These are phyloP conservation scores for Clathrus columnatus DNA, from an alignment of 768 basidiomycete species.

Conservation along the genomic window DNA sequence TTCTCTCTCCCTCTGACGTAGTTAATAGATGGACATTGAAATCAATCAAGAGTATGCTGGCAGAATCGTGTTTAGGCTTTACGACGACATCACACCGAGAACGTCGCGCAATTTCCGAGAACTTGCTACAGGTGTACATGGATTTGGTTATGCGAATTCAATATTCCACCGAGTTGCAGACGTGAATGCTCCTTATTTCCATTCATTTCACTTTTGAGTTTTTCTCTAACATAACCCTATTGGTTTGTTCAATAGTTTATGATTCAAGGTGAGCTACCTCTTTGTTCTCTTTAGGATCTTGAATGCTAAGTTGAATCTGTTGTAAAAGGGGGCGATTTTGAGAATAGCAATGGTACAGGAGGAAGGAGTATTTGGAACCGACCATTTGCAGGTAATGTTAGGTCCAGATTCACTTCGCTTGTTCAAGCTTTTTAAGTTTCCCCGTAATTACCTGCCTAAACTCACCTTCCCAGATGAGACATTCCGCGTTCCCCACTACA, in stretches of 20 bases:
- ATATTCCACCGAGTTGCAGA: constrained; percentile 48
- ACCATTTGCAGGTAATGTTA: constrained; percentile 6
- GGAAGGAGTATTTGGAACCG: constrained; percentile 17
- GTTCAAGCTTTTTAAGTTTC: not conserved
- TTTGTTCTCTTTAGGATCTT: no score
- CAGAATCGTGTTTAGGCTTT: constrained; percentile 78
- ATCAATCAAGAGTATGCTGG: constrained; percentile 24
- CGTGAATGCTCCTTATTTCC: not conserved
- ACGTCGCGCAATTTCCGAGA: constrained; percentile 78
- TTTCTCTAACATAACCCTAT: not conserved
- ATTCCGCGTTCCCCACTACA: constrained; percentile 29
- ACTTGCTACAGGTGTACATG: constrained; percentile 56
- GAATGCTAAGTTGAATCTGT: not conserved
- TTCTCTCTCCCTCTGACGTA: not conserved
- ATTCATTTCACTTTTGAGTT: not conserved
- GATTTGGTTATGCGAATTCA: constrained; percentile 65
- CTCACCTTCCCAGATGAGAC: constrained; percentile 26
- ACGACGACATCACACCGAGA: constrained; percentile 65
- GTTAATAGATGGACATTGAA: constrained; percentile 9
- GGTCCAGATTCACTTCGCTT: not conserved
- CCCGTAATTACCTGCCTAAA: not conserved
- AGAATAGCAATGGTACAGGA: constrained; percentile 27
- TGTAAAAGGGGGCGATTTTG: constrained; percentile 29
- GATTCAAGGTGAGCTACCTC: constrained; percentile 9
- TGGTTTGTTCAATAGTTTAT: not conserved